These are phyloP conservation scores for Cornus kousa DNA, from an alignment of 148 eudicot genomes.

Conservation along the genomic window DNA sequence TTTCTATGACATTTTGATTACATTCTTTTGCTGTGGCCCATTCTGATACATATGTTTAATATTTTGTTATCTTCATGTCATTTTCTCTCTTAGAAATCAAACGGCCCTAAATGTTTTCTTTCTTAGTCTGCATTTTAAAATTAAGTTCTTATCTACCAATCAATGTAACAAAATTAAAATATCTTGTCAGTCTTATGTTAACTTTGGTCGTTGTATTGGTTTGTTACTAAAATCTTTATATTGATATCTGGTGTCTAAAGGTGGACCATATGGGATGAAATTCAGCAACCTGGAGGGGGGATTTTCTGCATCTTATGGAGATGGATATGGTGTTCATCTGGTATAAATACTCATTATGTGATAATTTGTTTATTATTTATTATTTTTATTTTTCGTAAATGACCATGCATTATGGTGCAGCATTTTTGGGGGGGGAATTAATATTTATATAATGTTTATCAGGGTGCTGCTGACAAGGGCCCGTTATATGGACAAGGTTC, in stretches of 20 bases:
- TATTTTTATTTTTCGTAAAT: background rate
- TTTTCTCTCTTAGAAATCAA: background rate
- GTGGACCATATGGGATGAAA: constrained; percentile 73
- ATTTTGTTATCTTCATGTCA: background rate
- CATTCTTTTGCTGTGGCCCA: too few species aligned
- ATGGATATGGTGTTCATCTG: constrained; percentile 68
- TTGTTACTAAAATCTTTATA: constrained; percentile 14
- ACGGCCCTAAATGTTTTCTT: background rate
- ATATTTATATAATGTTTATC: constrained; percentile 19
- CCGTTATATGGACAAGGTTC: constrained; percentile 75
- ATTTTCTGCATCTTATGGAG: constrained; percentile 62
- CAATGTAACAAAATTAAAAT: background rate
- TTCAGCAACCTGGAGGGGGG: constrained; percentile 53
- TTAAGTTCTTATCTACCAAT: background rate
- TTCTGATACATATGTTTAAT: too few species aligned
- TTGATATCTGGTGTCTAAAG: constrained; percentile 34
- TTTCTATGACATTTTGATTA: too few species aligned
- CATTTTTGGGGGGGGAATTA: constrained; percentile 14
- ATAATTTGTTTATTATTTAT: background rate
- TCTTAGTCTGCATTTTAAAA: background rate
- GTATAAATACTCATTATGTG: constrained; percentile 34
- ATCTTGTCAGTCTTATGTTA: background rate
- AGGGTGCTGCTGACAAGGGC: constrained; percentile 80
- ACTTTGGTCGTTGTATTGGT: background rate
- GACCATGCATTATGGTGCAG: background rate